These are phyloP conservation scores for Nannochloris sp. DNA, from an alignment of 139 green algal species.

Conservation along the genomic window DNA sequence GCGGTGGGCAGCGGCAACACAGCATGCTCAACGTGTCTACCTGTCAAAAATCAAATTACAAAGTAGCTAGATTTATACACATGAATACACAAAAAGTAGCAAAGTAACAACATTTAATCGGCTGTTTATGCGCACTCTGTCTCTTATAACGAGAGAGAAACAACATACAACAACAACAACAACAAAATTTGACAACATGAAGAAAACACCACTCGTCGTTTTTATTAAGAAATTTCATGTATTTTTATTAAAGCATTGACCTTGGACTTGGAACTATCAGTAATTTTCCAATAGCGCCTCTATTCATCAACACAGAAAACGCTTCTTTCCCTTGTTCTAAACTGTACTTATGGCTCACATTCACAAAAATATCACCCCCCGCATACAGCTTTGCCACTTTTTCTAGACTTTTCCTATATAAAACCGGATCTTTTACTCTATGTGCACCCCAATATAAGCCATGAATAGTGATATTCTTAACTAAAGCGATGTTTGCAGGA, in stretches of 20 bases:
- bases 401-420: slow-evolving; percentile 48
- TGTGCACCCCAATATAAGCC: slow-evolving; percentile 77
- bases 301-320: slow-evolving; percentile 43
- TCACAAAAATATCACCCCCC: slow-evolving; percentile 38
- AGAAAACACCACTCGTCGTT: no score
- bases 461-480: slow-evolving; percentile 82
- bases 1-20: not conserved
- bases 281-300: slow-evolving; percentile 62
- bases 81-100: no score
- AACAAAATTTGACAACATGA: not conserved
- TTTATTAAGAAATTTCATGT: no score
- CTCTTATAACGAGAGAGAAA: not conserved
- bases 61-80: no score
- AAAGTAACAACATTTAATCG: no score
- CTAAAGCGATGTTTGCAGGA: slow-evolving; percentile 70
- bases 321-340: slow-evolving; percentile 34
- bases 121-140: no score
- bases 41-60: no score
- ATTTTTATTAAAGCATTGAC: slow-evolving; percentile 10
- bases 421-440: slow-evolving; percentile 38
- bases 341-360: slow-evolving; percentile 36
- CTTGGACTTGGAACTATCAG: slow-evolving; percentile 28
- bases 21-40: not conserved
- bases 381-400: slow-evolving; percentile 45
- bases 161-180: not conserved